Evolutionary conservation across 805 yeast genomes (phyloP).

Genomic region (Yamadazyma phyllophila): DNA sequence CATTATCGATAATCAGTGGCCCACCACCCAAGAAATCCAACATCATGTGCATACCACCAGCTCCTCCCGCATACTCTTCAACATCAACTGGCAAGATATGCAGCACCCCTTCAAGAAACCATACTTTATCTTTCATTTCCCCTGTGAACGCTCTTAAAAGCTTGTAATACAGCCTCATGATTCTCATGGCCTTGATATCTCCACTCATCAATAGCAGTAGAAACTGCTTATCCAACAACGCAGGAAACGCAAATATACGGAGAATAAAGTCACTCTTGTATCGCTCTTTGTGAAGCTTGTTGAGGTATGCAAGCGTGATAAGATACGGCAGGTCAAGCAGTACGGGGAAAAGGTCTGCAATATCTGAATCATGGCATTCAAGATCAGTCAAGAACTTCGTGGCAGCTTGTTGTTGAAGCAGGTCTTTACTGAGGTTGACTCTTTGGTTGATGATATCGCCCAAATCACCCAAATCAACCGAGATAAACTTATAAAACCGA

Average conservation of each 20-base stretch:
- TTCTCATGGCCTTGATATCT: slow-evolving; percentile 83
- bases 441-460: slow-evolving; percentile 62
- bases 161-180: slow-evolving; percentile 85
- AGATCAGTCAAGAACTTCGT: slow-evolving; percentile 50
- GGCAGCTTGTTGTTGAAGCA: slow-evolving; percentile 22
- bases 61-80: slow-evolving; percentile 83
- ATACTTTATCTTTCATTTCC: slow-evolving; percentile 84
- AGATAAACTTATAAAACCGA: slow-evolving; percentile 45
- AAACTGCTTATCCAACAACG: slow-evolving; percentile 78
- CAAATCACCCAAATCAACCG: slow-evolving; percentile 87
- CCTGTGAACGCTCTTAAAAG: slow-evolving; percentile 76
- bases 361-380: slow-evolving; percentile 81
- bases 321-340: slow-evolving; percentile 80
- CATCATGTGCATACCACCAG: slow-evolving; percentile 92
- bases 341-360: slow-evolving; percentile 84
- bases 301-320: slow-evolving; percentile 82
- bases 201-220: slow-evolving; percentile 77
- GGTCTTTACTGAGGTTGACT: slow-evolving; percentile 24
- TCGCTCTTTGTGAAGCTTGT: slow-evolving; percentile 77
- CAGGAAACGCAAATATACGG: slow-evolving; percentile 90
- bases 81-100: slow-evolving; percentile 88
- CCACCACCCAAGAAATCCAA: slow-evolving; percentile 79
- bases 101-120: slow-evolving; percentile 93
- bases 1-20: slow-evolving; percentile 39
- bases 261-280: slow-evolving; percentile 82